Conservation (phyloP, 2,329 filamentous ascomycete species). For the Dothideomycetes sp. region DNA sequence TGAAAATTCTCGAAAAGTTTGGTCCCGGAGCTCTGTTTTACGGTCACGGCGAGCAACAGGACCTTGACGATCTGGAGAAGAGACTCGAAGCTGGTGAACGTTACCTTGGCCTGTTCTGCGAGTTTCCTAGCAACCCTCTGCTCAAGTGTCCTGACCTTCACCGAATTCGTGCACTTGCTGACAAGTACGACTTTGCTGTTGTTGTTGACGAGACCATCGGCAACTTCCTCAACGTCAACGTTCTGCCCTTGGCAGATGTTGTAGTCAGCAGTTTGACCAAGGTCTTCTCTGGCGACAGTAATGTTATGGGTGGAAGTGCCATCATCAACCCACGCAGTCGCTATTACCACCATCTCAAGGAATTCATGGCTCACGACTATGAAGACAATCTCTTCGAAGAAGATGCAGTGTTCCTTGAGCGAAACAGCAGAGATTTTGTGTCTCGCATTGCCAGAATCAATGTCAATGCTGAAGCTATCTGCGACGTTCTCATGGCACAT, state of each 20-base stretch:
- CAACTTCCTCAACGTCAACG: constrained; percentile 92
- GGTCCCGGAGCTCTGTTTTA: constrained; percentile 85
- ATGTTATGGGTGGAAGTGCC: constrained; percentile 84
- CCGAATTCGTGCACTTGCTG: constrained; percentile 70
- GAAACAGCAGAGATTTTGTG: constrained; percentile 89
- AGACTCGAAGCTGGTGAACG: constrained; percentile 63
- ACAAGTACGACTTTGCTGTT: constrained; percentile 77
- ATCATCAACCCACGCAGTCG: constrained; percentile 58
- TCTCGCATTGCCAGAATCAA: constrained; percentile 78
- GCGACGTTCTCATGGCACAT: constrained; percentile 50
- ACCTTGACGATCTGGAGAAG: constrained; percentile 74
- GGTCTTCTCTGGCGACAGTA: constrained; percentile 93
- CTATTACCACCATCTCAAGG: constrained; percentile 63
- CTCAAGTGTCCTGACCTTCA: constrained; percentile 73
- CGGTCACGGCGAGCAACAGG: constrained; percentile 64
- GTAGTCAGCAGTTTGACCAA: constrained; percentile 95
- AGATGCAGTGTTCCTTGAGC: constrained; percentile 88
- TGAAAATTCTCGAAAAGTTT: constrained; percentile 92
- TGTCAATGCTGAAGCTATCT: constrained; percentile 73
- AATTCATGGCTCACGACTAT: constrained; percentile 52
- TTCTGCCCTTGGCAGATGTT: constrained; percentile 79
- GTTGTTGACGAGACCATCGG: constrained; percentile 95
- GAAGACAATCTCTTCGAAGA: constrained; percentile 93
- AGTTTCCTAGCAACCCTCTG: constrained; percentile 89
- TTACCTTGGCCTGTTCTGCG: constrained; percentile 79